Evolutionary conservation across 352 stramenopile species (phyloP).

Genomic region (Globisporangium orthogonon): DNA sequence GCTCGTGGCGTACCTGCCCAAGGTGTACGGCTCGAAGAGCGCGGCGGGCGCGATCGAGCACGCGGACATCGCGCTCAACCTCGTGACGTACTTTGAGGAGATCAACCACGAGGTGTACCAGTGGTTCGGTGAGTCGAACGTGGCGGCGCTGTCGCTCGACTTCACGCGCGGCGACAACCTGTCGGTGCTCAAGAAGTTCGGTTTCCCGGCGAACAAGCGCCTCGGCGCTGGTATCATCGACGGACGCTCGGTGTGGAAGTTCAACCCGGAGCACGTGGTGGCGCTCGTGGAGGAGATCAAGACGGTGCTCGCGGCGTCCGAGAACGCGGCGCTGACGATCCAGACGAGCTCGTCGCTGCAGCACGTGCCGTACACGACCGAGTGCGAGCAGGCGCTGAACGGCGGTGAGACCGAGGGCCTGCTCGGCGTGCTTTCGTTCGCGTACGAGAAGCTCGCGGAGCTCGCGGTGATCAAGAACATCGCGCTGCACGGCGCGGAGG

Average conservation of each 20-base stretch:
- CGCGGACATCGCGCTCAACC: slow-evolving; percentile 56
- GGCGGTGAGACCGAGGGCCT: slow-evolving; percentile 64
- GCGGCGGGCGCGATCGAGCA: slow-evolving; percentile 52
- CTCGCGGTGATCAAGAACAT: slow-evolving; percentile 79
- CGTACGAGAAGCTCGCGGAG: slow-evolving; percentile 88
- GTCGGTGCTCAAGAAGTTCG: slow-evolving; percentile 76
- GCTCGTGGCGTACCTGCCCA: slow-evolving; percentile 44
- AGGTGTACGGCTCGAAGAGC: slow-evolving; percentile 65
- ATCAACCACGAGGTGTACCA: slow-evolving; percentile 85
- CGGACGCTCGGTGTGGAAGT: slow-evolving; percentile 88
- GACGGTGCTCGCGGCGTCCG: slow-evolving; percentile 37
- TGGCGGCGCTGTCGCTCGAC: slow-evolving; percentile 85
- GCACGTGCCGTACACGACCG: slow-evolving; percentile 86
- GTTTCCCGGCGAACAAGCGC: slow-evolving; percentile 78
- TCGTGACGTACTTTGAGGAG: slow-evolving; percentile 89
- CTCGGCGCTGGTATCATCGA: slow-evolving; percentile 89
- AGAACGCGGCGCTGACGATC: slow-evolving; percentile 55
- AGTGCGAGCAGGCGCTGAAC: slow-evolving; percentile 71
- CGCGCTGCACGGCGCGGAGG: slow-evolving; percentile 47
- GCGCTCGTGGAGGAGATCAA: slow-evolving; percentile 53
- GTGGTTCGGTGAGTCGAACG: slow-evolving; percentile 76
- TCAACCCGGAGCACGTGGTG: slow-evolving; percentile 62
- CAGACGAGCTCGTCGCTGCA: slow-evolving; percentile 89
- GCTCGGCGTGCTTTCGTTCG: slow-evolving; percentile 77
- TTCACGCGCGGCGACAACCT: slow-evolving; percentile 89